These are phyloP conservation scores for Butyriboletus loyo DNA, from an alignment of 768 basidiomycete species.

Conservation along the genomic window DNA sequence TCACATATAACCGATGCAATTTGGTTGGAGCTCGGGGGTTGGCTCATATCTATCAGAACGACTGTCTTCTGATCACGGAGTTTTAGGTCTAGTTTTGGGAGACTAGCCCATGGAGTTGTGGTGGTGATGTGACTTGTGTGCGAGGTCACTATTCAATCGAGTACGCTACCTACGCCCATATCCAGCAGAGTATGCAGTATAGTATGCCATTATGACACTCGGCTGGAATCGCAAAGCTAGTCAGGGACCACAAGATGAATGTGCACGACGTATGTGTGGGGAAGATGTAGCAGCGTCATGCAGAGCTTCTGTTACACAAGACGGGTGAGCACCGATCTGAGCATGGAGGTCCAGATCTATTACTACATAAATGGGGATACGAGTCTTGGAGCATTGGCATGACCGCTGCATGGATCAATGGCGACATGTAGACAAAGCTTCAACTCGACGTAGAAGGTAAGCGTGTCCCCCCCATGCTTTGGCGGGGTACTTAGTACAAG, in stretches of 20 bases:
- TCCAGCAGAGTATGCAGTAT: not conserved
- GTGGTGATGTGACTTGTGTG: not conserved
- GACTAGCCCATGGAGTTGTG: no score
- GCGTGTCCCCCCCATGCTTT: not conserved
- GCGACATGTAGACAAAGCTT: no score
- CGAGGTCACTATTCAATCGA: not conserved
- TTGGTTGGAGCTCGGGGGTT: not conserved
- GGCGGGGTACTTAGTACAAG: not conserved
- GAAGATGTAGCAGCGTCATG: not conserved
- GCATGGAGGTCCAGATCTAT: not conserved
- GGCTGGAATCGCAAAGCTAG: not conserved
- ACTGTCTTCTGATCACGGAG: no score
- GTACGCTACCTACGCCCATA: not conserved
- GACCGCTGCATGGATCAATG: not conserved
- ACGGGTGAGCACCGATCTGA: no score
- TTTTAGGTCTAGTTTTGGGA: no score
- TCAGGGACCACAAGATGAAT: not conserved
- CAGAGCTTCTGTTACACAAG: not conserved
- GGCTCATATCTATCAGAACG: no score
- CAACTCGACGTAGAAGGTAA: not conserved
- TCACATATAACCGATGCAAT: not conserved
- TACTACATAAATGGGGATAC: not conserved
- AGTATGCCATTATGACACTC: not conserved
- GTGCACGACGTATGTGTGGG: not conserved
- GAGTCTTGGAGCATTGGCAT: not conserved